Evolutionary conservation across 768 basidiomycete species (phyloP).

Genomic region (Gloeophyllum trabeum): DNA sequence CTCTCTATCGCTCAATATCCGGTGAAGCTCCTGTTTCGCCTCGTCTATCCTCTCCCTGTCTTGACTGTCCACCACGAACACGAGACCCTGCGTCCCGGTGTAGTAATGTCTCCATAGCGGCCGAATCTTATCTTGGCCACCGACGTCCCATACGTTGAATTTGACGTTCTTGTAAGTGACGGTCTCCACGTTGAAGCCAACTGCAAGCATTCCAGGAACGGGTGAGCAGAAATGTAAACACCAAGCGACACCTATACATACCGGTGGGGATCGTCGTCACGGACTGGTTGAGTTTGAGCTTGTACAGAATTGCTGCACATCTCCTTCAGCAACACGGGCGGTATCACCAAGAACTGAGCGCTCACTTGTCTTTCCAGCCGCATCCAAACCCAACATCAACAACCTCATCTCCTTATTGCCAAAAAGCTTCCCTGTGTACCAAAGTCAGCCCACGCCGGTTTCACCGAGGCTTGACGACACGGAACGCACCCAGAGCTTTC

Average conservation of each 20-base stretch:
- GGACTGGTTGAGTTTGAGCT: slow-evolving; percentile 96
- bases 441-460: slow-evolving; percentile 4
- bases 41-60: slow-evolving; percentile 94
- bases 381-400: slow-evolving; percentile 94
- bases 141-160: slow-evolving; percentile 94
- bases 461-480: slow-evolving; percentile 4
- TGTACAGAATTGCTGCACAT: slow-evolving; percentile 86
- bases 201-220: slow-evolving; percentile 22
- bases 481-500: slow-evolving; percentile 59
- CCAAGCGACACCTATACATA: slow-evolving; percentile 18
- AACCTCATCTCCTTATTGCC: slow-evolving; percentile 99
- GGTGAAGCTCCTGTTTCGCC: slow-evolving; percentile 89
- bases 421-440: slow-evolving; percentile 69
- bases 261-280: slow-evolving; percentile 98
- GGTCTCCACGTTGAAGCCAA: slow-evolving; percentile 98
- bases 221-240: not conserved
- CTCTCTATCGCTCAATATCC: slow-evolving; percentile 92
- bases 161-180: slow-evolving; percentile 99
- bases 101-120: slow-evolving; percentile 99
- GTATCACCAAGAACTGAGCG: slow-evolving; percentile 6
- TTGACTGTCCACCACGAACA: slow-evolving; percentile 96
- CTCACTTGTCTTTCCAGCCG: slow-evolving; percentile 97
- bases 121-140: slow-evolving; percentile 99
- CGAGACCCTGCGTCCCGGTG: slow-evolving; percentile 96
- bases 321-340: slow-evolving; percentile 4